Evolutionary conservation across 352 stramenopile species (phyloP), one percentile per base, ranked within the genome.

Genomic region (Achlya hypogyna): DNA sequence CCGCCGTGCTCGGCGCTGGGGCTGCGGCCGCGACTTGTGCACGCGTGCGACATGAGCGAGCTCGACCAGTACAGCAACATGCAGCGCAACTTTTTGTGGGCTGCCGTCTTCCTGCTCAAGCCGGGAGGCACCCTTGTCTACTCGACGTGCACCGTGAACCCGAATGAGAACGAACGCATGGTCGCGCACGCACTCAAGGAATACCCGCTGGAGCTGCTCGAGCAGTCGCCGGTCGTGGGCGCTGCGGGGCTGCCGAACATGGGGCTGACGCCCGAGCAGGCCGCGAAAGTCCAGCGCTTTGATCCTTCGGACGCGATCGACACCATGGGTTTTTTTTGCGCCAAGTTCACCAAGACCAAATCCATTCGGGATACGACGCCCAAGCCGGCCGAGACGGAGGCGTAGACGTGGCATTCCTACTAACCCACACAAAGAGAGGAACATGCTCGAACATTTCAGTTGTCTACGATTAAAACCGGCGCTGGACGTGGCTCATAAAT

Each of bases 261-360:
- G 58, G 90, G 87, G 2, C 76, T 98, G 27, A 84, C 59, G 20
- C 72, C 85, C 6, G 62, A 87, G 4, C 74, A 97, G 75, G 75
- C 83, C 3, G 64, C 77, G 0, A 79, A 89, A 9, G 87, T 97
- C 3, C 77, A 93, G 70, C 83, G 90, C 40, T 98, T 97, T 65
- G 91, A 98, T 68, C 87, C 90, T 12, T 78, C 78, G 10, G 82
- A 95, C 60, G 59, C 77, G 47, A 71, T 88, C 0, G 89, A 98
- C 67, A 96, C 88, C 12, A 97, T 98, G 82, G 92, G 92, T 62
- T 98, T 98, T 76, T 98, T 98, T 70, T 86, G 94, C 62, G 90
- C 89, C 64, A 95, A 96, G 69, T 97, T 98, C 66, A 73, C 81
- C 31, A 98, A 98, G 63, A 89, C 83, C 9, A 70, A 72, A 6